Base-by-base conservation (phyloP, 352 stramenopile genomes). In the Globisporangium viniferum region DNA sequence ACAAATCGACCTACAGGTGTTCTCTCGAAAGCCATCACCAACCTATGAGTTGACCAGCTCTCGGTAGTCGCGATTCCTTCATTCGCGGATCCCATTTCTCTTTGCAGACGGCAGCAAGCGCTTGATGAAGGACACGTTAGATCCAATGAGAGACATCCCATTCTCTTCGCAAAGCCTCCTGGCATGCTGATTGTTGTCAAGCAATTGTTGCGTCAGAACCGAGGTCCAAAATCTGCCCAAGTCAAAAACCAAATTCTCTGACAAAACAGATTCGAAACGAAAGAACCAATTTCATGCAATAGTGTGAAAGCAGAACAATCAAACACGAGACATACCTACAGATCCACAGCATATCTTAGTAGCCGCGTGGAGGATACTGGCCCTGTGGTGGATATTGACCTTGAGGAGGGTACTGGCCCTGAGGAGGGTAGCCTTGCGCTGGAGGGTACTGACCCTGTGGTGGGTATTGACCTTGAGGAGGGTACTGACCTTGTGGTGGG, bases 381-480 rank as follows among this genome's bases (percentile, higher is more conserved):
- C 36, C 36, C 36, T 44, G 36, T 44, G 58, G 61, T 48, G 72
- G 60, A 14, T 82, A 82, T 39, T 78, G 71, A 44, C 63, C 71
- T 53, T 76, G 67, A 7, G 71, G 62, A 3, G 69, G 69, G 46
- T 74, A 78, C 33, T 76, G 73, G 39, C 44, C 54, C 58, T 78
- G 70, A 55, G 71, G 70, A 31, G 75, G 67, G 62, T 76, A 70
- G 33, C 73, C 77, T 55, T 84, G 77, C 44, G 64, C 54, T 41
- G 68, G 41, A 39, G 62, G 66, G 33, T 85, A 80, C 0, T 48
- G 46, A 12, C 69, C 60, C 22, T 77, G 74, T 49, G 68, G 61
- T 53, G 71, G 69, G 35, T 76, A 79, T 15, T 62, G 58, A 44
- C 70, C 64, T 24, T 68, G 66, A 5, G 64, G 71, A 31, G 48